Conservation (phyloP, 805 yeast species). For the Wickerhamomyces subpelliculosus region DNA sequence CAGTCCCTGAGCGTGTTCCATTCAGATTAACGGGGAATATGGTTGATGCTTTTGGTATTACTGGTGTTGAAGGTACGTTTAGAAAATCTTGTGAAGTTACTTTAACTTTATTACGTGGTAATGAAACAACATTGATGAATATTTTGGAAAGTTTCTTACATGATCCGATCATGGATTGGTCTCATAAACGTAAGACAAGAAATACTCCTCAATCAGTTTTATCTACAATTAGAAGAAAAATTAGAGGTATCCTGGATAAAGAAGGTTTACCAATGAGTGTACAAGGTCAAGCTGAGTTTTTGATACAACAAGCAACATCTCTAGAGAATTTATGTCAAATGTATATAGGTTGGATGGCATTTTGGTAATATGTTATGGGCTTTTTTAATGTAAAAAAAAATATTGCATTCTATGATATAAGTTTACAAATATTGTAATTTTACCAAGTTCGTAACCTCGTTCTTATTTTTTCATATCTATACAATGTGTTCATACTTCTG, state of each 20-base stretch:
- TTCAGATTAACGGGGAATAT: slow-evolving; percentile 86
- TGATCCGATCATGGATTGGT: slow-evolving; percentile 87
- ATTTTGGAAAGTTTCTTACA: slow-evolving; percentile 87
- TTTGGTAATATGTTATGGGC: too few relatives aligned
- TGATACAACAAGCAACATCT: slow-evolving; percentile 77
- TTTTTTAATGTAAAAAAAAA: too few relatives aligned
- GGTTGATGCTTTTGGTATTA: slow-evolving; percentile 86
- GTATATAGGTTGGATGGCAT: slow-evolving; percentile 94
- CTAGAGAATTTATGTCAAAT: slow-evolving; percentile 66
- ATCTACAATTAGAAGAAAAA: slow-evolving; percentile 65
- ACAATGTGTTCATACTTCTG: too few relatives aligned
- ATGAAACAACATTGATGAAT: slow-evolving; percentile 83
- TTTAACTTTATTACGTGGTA: slow-evolving; percentile 57
- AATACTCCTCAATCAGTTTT: slow-evolving; percentile 61
- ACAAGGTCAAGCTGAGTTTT: slow-evolving; percentile 85
- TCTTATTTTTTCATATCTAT: too few relatives aligned
- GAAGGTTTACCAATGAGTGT: slow-evolving; percentile 86
- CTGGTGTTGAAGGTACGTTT: slow-evolving; percentile 89
- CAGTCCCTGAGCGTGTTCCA: slow-evolving; percentile 92
- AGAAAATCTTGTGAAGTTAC: slow-evolving; percentile 84
- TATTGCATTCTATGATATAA: too few relatives aligned
- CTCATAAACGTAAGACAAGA: slow-evolving; percentile 32
- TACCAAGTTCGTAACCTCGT: too few relatives aligned
- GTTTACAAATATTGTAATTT: too few relatives aligned
- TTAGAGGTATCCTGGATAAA: slow-evolving; percentile 73